Percentiles rank a stretch among this genome's conserved stretches.
phyloP scores from a whole-genome alignment of 768 basidiomycete species.

The Kwoniella mangroviensis region DNA sequence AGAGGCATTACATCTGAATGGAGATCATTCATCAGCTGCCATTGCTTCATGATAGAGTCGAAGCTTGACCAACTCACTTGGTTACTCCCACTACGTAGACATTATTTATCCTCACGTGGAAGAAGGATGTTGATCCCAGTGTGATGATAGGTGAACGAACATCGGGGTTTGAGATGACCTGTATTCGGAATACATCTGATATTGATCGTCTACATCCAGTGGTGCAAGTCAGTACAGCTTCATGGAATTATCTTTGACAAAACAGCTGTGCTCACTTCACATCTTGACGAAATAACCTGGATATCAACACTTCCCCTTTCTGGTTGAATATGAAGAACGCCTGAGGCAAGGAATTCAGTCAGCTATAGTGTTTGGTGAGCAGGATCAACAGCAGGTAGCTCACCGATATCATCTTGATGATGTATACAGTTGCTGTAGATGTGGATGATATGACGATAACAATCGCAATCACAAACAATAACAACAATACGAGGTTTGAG shows the following conservation, averaged over 20 bases:
- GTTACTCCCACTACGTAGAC: slow-evolving; percentile 95
- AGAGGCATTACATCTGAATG: slow-evolving; percentile 84
- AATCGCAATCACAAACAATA: neutral
- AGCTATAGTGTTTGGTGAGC: neutral
- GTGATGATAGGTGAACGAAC: slow-evolving; percentile 97
- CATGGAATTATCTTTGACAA: too few relatives aligned
- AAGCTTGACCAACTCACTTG: slow-evolving; percentile 65
- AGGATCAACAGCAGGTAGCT: slow-evolving; percentile 4
- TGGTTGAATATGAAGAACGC: slow-evolving; percentile 99
- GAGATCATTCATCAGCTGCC: neutral
- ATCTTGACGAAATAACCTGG: slow-evolving; percentile 91
- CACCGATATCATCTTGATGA: slow-evolving; percentile 46
- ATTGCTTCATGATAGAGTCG: neutral
- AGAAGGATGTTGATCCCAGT: slow-evolving; percentile 96
- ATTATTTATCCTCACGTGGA: slow-evolving; percentile 94
- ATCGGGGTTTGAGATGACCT: slow-evolving; percentile 96
- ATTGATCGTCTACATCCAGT: slow-evolving; percentile 75
- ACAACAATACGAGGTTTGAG: neutral
- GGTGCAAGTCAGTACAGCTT: slow-evolving; percentile 12
- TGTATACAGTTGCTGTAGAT: neutral
- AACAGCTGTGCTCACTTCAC: slow-evolving; percentile 77
- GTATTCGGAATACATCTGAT: slow-evolving; percentile 97
- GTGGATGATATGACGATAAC: slow-evolving; percentile 9
- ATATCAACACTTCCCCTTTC: slow-evolving; percentile 98
- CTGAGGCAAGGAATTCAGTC: slow-evolving; percentile 59